Base-by-base conservation (phyloP, 495 filamentous ascomycete species). In the Evansstolkia leycettana region DNA sequence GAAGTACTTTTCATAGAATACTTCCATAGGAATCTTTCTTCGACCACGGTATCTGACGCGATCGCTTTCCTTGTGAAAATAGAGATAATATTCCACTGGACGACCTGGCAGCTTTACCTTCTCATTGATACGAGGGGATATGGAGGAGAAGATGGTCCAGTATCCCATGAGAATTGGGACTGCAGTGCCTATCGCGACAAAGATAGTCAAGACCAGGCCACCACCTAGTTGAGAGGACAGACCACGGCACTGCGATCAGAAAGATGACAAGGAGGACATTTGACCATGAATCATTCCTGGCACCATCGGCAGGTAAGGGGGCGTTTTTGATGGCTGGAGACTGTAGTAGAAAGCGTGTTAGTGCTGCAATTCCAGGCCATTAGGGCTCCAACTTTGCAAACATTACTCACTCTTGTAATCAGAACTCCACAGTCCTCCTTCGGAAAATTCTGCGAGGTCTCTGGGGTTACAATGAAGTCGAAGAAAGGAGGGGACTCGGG, bases 1-100 rank as follows among this genome's bases (percentile, higher is more conserved):
- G 45, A 80, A 75, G 58, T 79, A 81, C 69, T 67, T 79, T 50
- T 81, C 76, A 33, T 75, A 69, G 51, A 81, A 79, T 4, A 69
- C 70, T 40, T 77, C 67, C 65, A 81, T 73, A 6, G 76, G 73
- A 26, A 81, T 76, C 50, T 70, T 75, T 55, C 65, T 75, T 46
- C 64, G 68, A 38, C 76, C 76, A 38, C 59, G 57, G 51, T 75
- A 81, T 36, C 61, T 74, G 5, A 58, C 54, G 28, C 57, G 53
- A 42, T 81, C 74, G 35, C 63, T 61, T 37, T 75, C 66, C 31
- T 54, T 66, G 41, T 70, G 66, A 55, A 81, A 81, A 11, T 62
- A 54, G 28, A 81, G 58, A 48, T 81, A 81, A 45, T 76, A 58
- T 40, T 80, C 74, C 18, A 80, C 61, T 7, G 73, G 72, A 23